Conservation (phyloP, 2,329 filamentous ascomycete genomes). For the Ascosphaera aggregata region DNA sequence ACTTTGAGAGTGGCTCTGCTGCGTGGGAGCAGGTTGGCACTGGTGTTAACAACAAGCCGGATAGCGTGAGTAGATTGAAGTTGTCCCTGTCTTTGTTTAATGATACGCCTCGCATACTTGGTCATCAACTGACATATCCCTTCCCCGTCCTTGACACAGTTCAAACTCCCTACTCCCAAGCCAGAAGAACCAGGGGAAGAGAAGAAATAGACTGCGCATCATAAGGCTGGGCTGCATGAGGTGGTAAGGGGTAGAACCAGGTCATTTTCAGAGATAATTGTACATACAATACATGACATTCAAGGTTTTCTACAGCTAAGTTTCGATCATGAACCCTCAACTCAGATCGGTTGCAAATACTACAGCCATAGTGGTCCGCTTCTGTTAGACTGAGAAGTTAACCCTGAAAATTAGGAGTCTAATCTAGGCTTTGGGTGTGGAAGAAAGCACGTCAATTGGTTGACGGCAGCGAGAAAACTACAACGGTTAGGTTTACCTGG, state of each 20-base stretch:
- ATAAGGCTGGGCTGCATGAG: neutral
- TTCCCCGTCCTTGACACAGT: slow-evolving; percentile 21
- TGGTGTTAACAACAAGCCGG: slow-evolving; percentile 58
- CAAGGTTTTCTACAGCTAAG: neutral
- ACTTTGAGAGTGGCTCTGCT: slow-evolving; percentile 77
- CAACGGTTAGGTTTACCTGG: no score
- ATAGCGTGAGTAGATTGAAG: slow-evolving; percentile 27
- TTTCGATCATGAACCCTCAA: slow-evolving; percentile 5
- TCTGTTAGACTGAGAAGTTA: no score
- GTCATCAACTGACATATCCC: no score
- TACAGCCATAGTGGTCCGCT: no score
- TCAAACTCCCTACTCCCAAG: slow-evolving; percentile 89
- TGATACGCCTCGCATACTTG: no score
- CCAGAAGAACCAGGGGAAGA: slow-evolving; percentile 81
- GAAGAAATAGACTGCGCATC: slow-evolving; percentile 54
- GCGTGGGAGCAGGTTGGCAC: slow-evolving; percentile 46
- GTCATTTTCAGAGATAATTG: neutral
- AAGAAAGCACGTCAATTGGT: no score
- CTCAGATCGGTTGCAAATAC: no score
- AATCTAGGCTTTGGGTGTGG: no score
- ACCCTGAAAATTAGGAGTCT: no score
- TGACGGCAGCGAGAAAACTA: no score
- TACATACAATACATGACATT: neutral
- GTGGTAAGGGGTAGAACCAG: neutral
- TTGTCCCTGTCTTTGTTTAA: no score